Evolutionary conservation across 2,329 filamentous ascomycete genomes (phyloP), one percentile per base, ranked within the genome.

Genomic region (Sarocladium kiliense): DNA sequence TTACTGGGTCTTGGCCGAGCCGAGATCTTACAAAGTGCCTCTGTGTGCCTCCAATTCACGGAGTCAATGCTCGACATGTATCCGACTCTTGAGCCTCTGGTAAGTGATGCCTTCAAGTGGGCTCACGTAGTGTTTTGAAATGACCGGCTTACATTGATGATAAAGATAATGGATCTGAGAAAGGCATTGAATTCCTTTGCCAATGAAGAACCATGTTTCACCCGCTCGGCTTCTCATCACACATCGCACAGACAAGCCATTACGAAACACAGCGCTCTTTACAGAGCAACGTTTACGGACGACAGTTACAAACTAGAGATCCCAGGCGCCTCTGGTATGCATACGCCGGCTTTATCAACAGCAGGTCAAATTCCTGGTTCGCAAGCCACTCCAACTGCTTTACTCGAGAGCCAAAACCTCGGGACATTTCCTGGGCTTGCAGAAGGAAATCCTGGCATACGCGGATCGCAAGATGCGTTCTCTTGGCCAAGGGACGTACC

Each of bases 261-360:
- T n/a, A 27, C 54, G 3, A 55, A 49, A 30, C 54, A 55, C 19
- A 47, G 54, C 19, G 54, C 54, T 18, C 54, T 55, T 25, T 37
- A 49, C 10, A 25, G 42, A 21, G 21, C 54, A 2, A 19, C 3
- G 5, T 55, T 55, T 21, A 23, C 21, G 3, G 54, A 55, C 23
- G 41, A 55, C 19, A 55, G 54, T 23, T 26, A 55, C 39, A 49
- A 36, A n/a, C 9, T 55, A 14, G 54, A 55, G 3, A 37, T 55
- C 10, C 14, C 51, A 16, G 34, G 36, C 18, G 9, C 51, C 18
- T 45, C 41, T n/a, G n/a, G 37, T 18, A 19, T 19, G 9, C 37
- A 41, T 7, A 41, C 37, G 6, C 37, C 37, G n/a, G n/a, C 9
- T n/a, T 41, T 18, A n/a, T 6, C 37, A 19, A 12, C n/a, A 18